Conservation (phyloP, 2,329 filamentous ascomycete species). For the Elsinoe australis region DNA sequence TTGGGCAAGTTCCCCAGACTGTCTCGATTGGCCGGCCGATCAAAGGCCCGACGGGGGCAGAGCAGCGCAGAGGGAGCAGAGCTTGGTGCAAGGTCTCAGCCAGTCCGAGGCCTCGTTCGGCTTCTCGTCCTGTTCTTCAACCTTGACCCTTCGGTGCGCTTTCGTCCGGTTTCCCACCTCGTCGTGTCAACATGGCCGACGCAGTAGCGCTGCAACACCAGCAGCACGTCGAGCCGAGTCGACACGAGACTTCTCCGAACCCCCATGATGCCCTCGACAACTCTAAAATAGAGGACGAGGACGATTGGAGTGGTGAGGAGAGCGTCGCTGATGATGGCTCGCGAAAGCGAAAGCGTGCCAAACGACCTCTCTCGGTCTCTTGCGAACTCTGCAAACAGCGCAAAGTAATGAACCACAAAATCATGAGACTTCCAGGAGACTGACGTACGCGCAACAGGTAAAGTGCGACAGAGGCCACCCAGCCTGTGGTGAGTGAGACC, state of each 20-base stretch:
- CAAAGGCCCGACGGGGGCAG: constrained; percentile 3
- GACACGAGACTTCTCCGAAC: constrained; percentile 13
- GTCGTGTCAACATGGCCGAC: constrained; percentile 8
- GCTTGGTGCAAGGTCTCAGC: not conserved
- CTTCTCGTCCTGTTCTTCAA: not conserved
- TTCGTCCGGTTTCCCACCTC: constrained; percentile 6
- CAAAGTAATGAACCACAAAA: constrained; percentile 64
- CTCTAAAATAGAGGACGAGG: constrained; percentile 25
- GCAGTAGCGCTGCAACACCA: not conserved
- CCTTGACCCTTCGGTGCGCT: constrained; percentile 16
- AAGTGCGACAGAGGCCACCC: constrained; percentile 72
- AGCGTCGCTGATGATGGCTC: constrained; percentile 33
- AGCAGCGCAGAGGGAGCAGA: not conserved
- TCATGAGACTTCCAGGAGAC: not conserved
- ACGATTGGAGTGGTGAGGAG: constrained; percentile 35
- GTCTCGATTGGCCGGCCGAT: constrained; percentile 4
- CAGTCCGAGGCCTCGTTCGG: not conserved
- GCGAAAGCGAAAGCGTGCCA: constrained; percentile 33
- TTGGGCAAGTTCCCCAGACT: not conserved
- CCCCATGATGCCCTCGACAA: constrained; percentile 5
- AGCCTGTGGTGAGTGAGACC: constrained; percentile 48
- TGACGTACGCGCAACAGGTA: constrained; percentile 23
- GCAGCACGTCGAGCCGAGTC: constrained; percentile 17
- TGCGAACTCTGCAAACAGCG: constrained; percentile 73
- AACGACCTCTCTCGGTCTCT: constrained; percentile 43